Evolutionary conservation across 441 rosid species (phyloP), one percentile per base, ranked within the genome.

Genomic region (Syzygium malaccense): DNA sequence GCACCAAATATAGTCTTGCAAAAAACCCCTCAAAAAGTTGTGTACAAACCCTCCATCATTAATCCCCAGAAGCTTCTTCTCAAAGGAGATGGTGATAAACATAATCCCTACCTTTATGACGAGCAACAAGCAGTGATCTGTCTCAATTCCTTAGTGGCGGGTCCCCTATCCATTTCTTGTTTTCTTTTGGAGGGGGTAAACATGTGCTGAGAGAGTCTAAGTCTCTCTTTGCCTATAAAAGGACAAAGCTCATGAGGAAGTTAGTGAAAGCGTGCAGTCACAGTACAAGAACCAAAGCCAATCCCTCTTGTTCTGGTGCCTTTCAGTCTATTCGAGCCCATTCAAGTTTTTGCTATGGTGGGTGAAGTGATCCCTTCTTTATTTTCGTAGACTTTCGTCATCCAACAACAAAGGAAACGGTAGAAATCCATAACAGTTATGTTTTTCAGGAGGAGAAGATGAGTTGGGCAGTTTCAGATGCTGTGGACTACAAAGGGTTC

Each of bases 401-500:
- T 28, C 25, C 48, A 53, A n/a, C 32, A 18, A 13, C 48, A 2
- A 14, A 60, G 9, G 14, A 66, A 41, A 86, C 23, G 33, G 23
- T 45, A 7, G 30, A 48, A 56, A 58, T 54, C 15, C 88, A 30
- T 37, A 48, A 19, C 4, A 80, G 15, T 53, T 12, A 37, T 6
- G 56, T 83, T 45, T 25, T 87, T 56, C 92, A 93, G 97, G 95
- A 94, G 79, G 92, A 86, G 62, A 93, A 93, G 92, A 93, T 89
- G 93, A 91, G 94, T 87, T 92, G 93, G 95, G 85, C 91, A 5
- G 92, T 93, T 86, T 90, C 91, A 15, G 96, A 95, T 91, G 94
- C 95, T 14, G 90, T 94, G 79, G 94, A 94, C 89, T 90, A 91
- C 91, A 88, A 90, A 86, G 96, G 95, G 51, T 92, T 88, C 55